A percentile compares a stretch with the other conserved stretches of the same genome.
Conservation (phyloP, 2,329 filamentous ascomycete species). For the Epicoccum sorghinum region DNA sequence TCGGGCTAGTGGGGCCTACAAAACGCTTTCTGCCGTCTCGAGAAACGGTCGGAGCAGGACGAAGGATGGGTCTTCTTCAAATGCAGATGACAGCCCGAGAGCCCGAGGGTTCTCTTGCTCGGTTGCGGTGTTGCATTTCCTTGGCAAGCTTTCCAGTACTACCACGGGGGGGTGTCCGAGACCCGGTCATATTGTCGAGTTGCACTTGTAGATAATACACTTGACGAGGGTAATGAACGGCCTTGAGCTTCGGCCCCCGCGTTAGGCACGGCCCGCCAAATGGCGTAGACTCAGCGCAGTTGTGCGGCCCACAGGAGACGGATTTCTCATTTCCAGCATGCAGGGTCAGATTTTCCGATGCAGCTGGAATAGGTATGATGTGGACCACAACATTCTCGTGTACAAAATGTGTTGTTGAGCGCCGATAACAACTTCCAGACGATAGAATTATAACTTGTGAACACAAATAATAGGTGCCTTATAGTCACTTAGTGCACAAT, state of each 20-base stretch:
- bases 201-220: background rate
- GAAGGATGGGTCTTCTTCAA: slow-evolving; percentile 20
- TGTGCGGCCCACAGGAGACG: background rate
- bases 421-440: too few species aligned
- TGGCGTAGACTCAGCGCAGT: slow-evolving; percentile 6
- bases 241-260: background rate
- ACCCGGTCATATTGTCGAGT: background rate
- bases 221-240: too few species aligned
- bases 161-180: too few species aligned
- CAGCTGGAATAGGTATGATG: background rate
- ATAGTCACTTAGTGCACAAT: too few species aligned
- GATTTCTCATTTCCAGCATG: background rate
- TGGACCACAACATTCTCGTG: background rate
- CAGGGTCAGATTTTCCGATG: slow-evolving; percentile 5
- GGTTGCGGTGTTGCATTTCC: background rate
- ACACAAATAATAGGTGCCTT: too few species aligned
- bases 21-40: background rate
- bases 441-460: too few species aligned
- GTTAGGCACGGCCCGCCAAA: slow-evolving; percentile 25
- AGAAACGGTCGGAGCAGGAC: background rate
- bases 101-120: background rate
- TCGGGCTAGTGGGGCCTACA: slow-evolving; percentile 5
- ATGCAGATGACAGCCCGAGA: slow-evolving; percentile 10
- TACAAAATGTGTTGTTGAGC: too few species aligned
- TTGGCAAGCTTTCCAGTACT: background rate